phyloP scores from a whole-genome alignment of 2,329 filamentous ascomycete species.

The Penicillium nordicum region DNA sequence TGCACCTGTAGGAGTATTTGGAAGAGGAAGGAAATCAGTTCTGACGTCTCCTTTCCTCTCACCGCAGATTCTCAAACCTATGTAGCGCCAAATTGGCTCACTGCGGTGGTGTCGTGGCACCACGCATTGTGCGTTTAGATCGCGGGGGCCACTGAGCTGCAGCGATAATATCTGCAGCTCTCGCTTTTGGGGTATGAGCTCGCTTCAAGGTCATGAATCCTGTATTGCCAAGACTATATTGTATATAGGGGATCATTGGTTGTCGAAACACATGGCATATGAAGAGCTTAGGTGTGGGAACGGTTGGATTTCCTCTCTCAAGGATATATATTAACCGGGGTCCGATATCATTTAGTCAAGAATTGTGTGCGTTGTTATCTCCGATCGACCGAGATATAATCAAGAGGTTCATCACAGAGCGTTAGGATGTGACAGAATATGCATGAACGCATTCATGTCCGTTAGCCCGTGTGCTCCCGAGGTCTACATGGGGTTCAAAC shows the following conservation, averaged over 20 bases:
- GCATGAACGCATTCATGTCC: background rate
- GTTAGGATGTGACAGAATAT: background rate
- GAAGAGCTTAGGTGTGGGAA: background rate
- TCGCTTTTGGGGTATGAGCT: constrained; percentile 15
- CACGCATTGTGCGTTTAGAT: constrained; percentile 21
- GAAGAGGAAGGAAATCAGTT: background rate
- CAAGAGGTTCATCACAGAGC: background rate
- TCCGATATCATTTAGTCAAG: background rate
- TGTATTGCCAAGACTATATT: constrained; percentile 1
- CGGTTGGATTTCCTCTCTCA: background rate
- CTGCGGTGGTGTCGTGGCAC: constrained; percentile 36
- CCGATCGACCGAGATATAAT: background rate
- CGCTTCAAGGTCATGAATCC: background rate
- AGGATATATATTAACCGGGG: background rate
- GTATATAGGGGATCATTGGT: background rate
- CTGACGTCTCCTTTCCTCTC: constrained; percentile 6
- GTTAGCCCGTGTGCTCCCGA: background rate
- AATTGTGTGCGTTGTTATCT: background rate
- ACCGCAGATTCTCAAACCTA: constrained; percentile 22
- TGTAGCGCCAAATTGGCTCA: constrained; percentile 26
- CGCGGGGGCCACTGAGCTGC: constrained; percentile 19
- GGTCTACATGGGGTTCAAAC: background rate
- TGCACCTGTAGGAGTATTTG: background rate
- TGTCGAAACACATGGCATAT: constrained; percentile 17
- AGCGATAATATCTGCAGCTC: constrained; percentile 18